Evolutionary conservation across 2,329 filamentous ascomycete species (phyloP).

Genomic region (Clonostachys rosea): DNA sequence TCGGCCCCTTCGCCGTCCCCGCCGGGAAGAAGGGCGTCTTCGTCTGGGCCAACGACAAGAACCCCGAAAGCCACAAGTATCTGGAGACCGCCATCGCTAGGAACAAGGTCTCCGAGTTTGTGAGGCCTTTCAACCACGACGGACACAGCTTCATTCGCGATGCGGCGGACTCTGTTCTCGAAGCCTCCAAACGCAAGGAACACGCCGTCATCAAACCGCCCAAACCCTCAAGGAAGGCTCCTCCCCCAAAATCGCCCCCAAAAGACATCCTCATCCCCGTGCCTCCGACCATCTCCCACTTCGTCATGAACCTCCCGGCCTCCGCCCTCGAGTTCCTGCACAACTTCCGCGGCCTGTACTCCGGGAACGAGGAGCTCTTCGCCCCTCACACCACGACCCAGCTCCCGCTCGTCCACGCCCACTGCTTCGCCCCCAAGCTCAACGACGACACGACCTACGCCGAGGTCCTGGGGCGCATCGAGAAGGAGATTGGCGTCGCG

Average conservation of each 20-base stretch:
- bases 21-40: constrained; percentile 87
- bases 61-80: constrained; percentile 77
- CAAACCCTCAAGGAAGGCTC: constrained; percentile 27
- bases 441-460: constrained; percentile 64
- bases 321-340: constrained; percentile 80
- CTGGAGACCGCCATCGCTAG: constrained; percentile 64
- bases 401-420: constrained; percentile 84
- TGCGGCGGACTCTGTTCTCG: constrained; percentile 57
- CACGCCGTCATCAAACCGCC: constrained; percentile 44
- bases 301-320: constrained; percentile 96
- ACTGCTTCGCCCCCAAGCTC: constrained; percentile 85
- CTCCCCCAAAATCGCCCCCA: constrained; percentile 12
- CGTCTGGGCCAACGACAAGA: constrained; percentile 96
- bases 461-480: constrained; percentile 36
- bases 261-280: constrained; percentile 41
- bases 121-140: constrained; percentile 77
- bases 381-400: constrained; percentile 48
- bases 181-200: constrained; percentile 43
- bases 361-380: constrained; percentile 64
- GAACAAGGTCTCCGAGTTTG: constrained; percentile 76
- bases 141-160: constrained; percentile 74
- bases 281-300: constrained; percentile 81
- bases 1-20: constrained; percentile 90
- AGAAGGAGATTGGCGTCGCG: constrained; percentile 30
- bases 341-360: constrained; percentile 66